phyloP scores from a whole-genome alignment of 495 filamentous ascomycete species.

The Hypoxylon perforatum region DNA sequence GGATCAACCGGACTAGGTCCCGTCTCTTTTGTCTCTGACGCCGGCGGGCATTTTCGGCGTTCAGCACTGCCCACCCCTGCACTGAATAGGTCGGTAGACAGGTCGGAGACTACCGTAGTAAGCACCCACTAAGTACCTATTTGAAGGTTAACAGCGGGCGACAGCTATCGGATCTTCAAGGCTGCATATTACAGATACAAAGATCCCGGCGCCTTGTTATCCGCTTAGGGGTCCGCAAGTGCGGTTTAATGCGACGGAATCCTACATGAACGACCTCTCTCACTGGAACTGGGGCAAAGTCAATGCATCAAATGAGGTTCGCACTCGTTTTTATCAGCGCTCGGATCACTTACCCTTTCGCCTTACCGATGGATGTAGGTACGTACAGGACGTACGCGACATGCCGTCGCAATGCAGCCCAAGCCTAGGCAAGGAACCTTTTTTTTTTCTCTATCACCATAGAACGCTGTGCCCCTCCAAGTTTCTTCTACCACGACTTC shows the following conservation, averaged over 20 bases:
- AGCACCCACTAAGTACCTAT: not conserved
- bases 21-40: not conserved
- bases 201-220: not conserved
- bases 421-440: constrained; percentile 2
- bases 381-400: constrained; percentile 6
- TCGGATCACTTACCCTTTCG: constrained; percentile 28
- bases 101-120: not conserved
- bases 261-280: too few relatives aligned
- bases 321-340: not conserved
- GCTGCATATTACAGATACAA: not conserved
- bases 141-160: too few relatives aligned
- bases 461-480: constrained; percentile 3
- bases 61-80: not conserved
- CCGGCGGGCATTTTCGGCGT: not conserved
- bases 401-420: constrained; percentile 21
- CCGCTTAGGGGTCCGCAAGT: not conserved
- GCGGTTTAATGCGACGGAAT: too few relatives aligned
- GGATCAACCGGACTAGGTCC: not conserved
- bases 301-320: too few relatives aligned
- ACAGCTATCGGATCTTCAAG: too few relatives aligned
- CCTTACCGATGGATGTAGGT: constrained; percentile 12
- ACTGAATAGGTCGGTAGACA: not conserved
- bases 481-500: constrained; percentile 1
- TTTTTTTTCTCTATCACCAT: constrained; percentile 15
- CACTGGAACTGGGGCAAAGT: too few relatives aligned